phyloP scores from a whole-genome alignment of 768 basidiomycete genomes.

The Hirschioporus abietinus region DNA sequence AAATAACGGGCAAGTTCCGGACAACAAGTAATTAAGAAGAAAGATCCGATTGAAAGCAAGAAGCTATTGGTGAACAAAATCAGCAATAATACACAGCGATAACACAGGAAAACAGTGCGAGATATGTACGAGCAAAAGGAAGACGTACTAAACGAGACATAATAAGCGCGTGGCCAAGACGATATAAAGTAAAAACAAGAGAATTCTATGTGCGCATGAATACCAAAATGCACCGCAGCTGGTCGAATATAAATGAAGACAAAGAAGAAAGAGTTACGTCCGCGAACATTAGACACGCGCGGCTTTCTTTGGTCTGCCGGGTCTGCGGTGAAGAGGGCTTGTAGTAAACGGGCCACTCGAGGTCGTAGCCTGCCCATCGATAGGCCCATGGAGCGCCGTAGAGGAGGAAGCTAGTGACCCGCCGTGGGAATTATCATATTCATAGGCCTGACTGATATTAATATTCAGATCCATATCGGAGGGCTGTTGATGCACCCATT shows the following conservation, averaged over 20 bases:
- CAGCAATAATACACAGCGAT: not conserved
- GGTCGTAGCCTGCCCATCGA: not conserved
- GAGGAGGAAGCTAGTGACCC: not conserved
- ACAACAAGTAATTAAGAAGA: not conserved
- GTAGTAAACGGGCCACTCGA: not conserved
- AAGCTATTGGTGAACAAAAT: not conserved
- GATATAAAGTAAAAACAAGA: not conserved
- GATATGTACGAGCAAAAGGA: not conserved
- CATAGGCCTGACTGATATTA: not conserved
- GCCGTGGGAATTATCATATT: not conserved
- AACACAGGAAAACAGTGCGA: not conserved
- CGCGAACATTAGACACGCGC: not conserved
- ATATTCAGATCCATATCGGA: not conserved
- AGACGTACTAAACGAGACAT: not conserved
- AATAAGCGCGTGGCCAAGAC: not conserved
- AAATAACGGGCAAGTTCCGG: not conserved
- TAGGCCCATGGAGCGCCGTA: too few relatives aligned
- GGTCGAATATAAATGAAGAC: not conserved
- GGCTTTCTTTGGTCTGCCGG: not conserved
- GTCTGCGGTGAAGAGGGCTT: not conserved
- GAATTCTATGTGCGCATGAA: not conserved
- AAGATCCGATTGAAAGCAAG: not conserved
- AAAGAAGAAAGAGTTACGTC: not conserved
- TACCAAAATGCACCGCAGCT: not conserved
- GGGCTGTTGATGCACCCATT: not conserved